A percentile compares a stretch with the other conserved stretches of the same genome.
These are phyloP conservation scores for Komagataea norvegica DNA, from an alignment of 1,139 yeast genomes.

Conservation along the genomic window DNA sequence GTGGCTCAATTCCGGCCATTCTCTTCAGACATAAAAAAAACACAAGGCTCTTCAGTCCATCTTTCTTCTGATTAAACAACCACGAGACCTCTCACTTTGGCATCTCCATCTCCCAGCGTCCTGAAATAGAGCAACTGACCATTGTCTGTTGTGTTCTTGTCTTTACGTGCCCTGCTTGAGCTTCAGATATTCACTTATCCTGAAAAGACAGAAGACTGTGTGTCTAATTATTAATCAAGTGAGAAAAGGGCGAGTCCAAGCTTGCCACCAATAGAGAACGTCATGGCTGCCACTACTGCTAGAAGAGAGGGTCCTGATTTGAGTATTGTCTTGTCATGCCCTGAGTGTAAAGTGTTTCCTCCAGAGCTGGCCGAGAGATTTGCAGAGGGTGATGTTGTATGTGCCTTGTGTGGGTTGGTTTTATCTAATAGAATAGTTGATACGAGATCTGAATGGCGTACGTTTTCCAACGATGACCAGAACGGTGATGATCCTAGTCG, in stretches of 20 bases:
- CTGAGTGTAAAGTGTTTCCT: conserved; percentile 93
- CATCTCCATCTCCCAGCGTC: too few relatives aligned
- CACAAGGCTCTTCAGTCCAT: too few relatives aligned
- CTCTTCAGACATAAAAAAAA: too few relatives aligned
- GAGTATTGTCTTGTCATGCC: conserved; percentile 87
- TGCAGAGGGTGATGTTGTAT: conserved; percentile 95
- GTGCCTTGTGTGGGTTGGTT: conserved; percentile 94
- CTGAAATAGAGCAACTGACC: too few relatives aligned
- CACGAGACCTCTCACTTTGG: too few relatives aligned
- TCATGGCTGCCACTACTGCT: conserved; percentile 11
- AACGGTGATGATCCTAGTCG: conserved; percentile 98
- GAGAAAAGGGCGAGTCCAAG: neutral
- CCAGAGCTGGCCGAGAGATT: conserved; percentile 94
- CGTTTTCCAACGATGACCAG: conserved; percentile 94
- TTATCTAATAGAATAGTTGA: conserved; percentile 90
- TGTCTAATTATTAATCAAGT: neutral
- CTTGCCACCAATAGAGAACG: conserved; percentile 2
- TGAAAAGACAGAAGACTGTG: too few relatives aligned
- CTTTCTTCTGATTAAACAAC: too few relatives aligned
- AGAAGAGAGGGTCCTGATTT: conserved; percentile 59
- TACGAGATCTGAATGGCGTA: conserved; percentile 97
- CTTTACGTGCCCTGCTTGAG: neutral
- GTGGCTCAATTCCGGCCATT: too few relatives aligned
- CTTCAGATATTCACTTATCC: conserved; percentile 13
- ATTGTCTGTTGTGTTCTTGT: neutral